These are phyloP conservation scores for Singerocomus inundabilis DNA, from an alignment of 1,284 basidiomycete genomes.

Conservation along the genomic window DNA sequence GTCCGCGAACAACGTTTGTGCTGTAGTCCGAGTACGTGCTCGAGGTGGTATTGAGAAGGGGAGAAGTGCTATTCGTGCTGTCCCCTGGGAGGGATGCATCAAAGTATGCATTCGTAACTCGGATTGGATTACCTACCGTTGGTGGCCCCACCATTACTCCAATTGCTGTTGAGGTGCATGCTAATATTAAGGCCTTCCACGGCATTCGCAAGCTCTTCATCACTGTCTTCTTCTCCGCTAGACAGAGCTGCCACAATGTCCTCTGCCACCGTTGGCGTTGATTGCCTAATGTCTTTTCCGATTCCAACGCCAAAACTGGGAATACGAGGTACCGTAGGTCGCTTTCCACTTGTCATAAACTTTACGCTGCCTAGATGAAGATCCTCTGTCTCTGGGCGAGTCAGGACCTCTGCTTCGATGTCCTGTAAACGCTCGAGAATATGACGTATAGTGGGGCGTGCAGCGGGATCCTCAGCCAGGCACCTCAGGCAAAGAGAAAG, in stretches of 20 bases:
- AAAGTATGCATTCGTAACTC: conserved; percentile 11
- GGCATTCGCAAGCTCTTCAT: conserved; percentile 69
- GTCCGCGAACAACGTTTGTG: conserved; percentile 59
- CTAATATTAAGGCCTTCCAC: conserved; percentile 52
- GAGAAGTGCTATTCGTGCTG: conserved; percentile 46
- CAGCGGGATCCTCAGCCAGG: conserved; percentile 61
- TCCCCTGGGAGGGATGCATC: conserved; percentile 32
- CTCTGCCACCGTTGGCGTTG: conserved; percentile 19
- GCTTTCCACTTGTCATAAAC: conserved; percentile 65
- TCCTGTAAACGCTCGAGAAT: conserved; percentile 73
- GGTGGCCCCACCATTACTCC: conserved; percentile 40
- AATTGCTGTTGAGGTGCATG: conserved; percentile 50
- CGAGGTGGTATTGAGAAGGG: conserved; percentile 51
- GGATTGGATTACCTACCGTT: conserved; percentile 33
- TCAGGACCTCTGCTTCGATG: conserved; percentile 80
- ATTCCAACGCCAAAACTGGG: conserved; percentile 83
- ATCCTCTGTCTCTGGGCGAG: conserved; percentile 64
- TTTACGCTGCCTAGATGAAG: conserved; percentile 85
- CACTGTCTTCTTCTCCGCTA: conserved; percentile 50
- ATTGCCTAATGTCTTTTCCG: conserved; percentile 52
- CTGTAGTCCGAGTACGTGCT: conserved; percentile 60
- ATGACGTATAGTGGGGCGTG: conserved; percentile 74
- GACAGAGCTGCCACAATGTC: conserved; percentile 31
- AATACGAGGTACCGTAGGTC: conserved; percentile 67
- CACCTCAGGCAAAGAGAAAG: conserved; percentile 81